A percentile compares a stretch with the other conserved stretches of the same genome.
These are phyloP conservation scores for Metarhizium brunneum DNA, from an alignment of 2,329 filamentous ascomycete species.

Conservation along the genomic window DNA sequence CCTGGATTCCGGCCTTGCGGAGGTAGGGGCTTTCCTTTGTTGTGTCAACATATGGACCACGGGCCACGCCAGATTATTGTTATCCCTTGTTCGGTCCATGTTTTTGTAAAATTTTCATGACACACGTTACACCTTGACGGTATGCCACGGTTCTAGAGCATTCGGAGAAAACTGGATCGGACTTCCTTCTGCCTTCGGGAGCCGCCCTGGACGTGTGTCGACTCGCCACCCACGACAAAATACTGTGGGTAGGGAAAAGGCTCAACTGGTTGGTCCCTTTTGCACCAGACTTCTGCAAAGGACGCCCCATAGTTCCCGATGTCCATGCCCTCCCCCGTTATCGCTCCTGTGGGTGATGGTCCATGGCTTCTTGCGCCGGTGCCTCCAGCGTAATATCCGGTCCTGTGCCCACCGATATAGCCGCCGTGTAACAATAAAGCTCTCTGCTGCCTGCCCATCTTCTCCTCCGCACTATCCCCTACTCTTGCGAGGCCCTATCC, in stretches of 20 bases:
- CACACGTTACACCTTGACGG: background rate
- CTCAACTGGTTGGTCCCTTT: background rate
- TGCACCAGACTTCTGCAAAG: background rate
- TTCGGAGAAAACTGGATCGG: background rate
- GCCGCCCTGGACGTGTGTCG: background rate
- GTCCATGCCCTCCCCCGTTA: slow-evolving; percentile 2
- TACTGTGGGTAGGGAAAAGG: background rate
- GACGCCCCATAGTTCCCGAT: background rate
- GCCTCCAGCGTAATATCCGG: no score
- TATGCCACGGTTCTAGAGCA: background rate
- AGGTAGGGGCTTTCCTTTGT: background rate
- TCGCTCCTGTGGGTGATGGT: background rate
- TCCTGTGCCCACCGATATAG: no score
- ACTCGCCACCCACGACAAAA: background rate
- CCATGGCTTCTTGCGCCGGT: no score
- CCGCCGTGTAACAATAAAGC: no score
- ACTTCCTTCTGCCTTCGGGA: background rate
- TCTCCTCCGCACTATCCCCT: no score
- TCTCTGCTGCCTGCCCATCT: no score
- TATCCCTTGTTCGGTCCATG: background rate
- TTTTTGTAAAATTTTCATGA: background rate
- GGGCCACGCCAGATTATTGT: background rate
- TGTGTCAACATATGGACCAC: no score
- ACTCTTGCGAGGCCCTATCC: no score
- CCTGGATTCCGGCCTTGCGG: slow-evolving; percentile 4